Evolutionary conservation across 1,139 yeast genomes (phyloP).

Genomic region (Saccharomyces hybrid): DNA sequence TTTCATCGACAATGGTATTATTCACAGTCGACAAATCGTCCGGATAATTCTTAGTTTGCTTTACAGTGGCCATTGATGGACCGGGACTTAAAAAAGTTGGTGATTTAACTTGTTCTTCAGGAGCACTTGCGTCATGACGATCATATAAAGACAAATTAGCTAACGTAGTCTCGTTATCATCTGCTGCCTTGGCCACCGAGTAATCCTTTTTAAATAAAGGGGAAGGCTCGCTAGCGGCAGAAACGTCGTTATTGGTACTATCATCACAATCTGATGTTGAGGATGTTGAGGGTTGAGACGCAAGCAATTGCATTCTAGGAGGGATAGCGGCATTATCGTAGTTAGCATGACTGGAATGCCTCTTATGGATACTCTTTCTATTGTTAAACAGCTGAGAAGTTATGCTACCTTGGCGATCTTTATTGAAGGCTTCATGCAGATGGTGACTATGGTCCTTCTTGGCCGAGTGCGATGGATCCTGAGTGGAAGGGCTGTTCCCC

Average conservation of each 20-base stretch:
- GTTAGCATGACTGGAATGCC: conserved; percentile 1
- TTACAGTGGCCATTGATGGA: conserved; percentile 24
- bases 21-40: neutral
- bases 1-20: neutral
- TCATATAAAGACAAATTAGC: neutral
- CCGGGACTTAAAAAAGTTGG: conserved; percentile 18
- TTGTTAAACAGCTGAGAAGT: conserved; percentile 21
- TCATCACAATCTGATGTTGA: neutral
- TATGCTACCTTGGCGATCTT: conserved; percentile 17
- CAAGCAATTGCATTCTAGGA: neutral
- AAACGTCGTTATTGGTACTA: neutral
- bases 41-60: conserved; percentile 6
- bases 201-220: conserved; percentile 17
- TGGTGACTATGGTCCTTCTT: neutral
- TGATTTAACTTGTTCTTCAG: conserved; percentile 3
- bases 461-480: conserved; percentile 4
- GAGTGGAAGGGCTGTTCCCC: conserved; percentile 14
- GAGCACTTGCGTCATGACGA: neutral
- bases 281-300: neutral
- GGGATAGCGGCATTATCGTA: neutral
- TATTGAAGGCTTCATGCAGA: neutral
- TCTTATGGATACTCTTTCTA: conserved; percentile 12
- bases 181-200: conserved; percentile 10
- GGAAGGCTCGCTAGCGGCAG: neutral
- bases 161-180: conserved; percentile 1